Evolutionary conservation across 257 asterid species (phyloP).

Genomic region (Nicotiana knightiana): DNA sequence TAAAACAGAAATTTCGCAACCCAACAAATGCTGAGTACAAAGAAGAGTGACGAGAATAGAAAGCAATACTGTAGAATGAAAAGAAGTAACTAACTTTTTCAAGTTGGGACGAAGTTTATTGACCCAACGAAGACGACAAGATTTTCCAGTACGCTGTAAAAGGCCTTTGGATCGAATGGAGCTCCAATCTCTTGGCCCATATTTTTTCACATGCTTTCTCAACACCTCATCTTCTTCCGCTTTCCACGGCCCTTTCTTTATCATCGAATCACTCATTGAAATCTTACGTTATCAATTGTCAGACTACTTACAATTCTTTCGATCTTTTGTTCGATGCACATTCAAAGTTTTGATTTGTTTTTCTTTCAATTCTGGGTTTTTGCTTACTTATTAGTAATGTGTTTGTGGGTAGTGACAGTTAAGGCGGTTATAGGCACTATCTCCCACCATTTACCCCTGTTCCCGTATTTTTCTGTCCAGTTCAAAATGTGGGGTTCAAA

Average conservation of each 20-base stretch:
- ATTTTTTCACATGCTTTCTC: constrained; percentile 53
- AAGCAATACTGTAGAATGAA: not conserved
- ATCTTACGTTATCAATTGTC: too few species aligned
- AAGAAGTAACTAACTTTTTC: constrained; percentile 35
- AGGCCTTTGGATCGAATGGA: constrained; percentile 99
- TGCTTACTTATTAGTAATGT: not conserved
- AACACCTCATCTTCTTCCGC: constrained; percentile 79
- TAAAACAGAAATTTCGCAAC: too few species aligned
- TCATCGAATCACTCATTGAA: constrained; percentile 31
- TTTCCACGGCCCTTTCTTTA: constrained; percentile 95
- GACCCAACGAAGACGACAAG: constrained; percentile 98
- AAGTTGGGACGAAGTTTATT: constrained; percentile 88
- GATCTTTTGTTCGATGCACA: too few species aligned
- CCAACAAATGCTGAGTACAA: too few species aligned
- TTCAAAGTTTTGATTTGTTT: not conserved
- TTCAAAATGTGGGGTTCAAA: constrained; percentile 15
- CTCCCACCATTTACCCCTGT: constrained; percentile 51
- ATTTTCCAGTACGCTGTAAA: constrained; percentile 83
- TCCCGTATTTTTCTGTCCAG: constrained; percentile 17
- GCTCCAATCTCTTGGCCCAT: constrained; percentile 93
- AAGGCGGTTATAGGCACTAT: constrained; percentile 56
- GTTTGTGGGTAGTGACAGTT: constrained; percentile 49
- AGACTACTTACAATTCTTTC: not conserved
- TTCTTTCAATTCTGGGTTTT: not conserved
- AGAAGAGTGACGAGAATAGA: not conserved